Percentiles rank a stretch among this genome's conserved stretches.
phyloP scores from a whole-genome alignment of 768 basidiomycete species.

The Cytidiella melzeri region DNA sequence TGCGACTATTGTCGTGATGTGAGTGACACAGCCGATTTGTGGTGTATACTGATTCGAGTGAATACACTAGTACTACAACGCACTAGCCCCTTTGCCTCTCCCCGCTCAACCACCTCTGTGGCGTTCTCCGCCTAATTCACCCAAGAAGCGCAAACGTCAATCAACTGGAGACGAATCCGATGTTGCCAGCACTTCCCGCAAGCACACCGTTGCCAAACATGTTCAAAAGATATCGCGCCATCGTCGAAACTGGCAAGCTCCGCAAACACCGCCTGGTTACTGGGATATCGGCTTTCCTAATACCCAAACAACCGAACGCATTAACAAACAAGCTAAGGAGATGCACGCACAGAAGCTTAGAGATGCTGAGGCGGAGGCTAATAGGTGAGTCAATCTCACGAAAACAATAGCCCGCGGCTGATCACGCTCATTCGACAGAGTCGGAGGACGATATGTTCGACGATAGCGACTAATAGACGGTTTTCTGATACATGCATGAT shows the following conservation, averaged over 20 bases:
- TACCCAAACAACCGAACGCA: constrained; percentile 73
- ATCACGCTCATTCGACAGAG: constrained; percentile 2
- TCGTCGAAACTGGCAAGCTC: constrained; percentile 61
- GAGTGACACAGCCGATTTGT: constrained; percentile 21
- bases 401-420: not conserved
- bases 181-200: not conserved
- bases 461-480: too few species aligned
- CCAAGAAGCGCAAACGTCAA: constrained; percentile 9
- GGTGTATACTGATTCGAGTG: too few species aligned
- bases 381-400: constrained; percentile 31
- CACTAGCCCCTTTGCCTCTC: constrained; percentile 63
- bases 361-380: constrained; percentile 45
- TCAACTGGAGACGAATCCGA: not conserved
- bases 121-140: constrained; percentile 43
- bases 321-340: constrained; percentile 66
- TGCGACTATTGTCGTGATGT: constrained; percentile 83
- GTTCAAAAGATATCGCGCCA: constrained; percentile 69
- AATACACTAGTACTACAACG: constrained; percentile 85
- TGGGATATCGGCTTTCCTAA: constrained; percentile 89
- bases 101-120: constrained; percentile 66
- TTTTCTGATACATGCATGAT: too few species aligned
- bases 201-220: constrained; percentile 42
- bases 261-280: constrained; percentile 78
- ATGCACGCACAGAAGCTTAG: constrained; percentile 36
- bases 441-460: constrained; percentile 12